Evolutionary conservation across 768 basidiomycete genomes (phyloP), one percentile per base, ranked within the genome.

Genomic region (Russula lepida): DNA sequence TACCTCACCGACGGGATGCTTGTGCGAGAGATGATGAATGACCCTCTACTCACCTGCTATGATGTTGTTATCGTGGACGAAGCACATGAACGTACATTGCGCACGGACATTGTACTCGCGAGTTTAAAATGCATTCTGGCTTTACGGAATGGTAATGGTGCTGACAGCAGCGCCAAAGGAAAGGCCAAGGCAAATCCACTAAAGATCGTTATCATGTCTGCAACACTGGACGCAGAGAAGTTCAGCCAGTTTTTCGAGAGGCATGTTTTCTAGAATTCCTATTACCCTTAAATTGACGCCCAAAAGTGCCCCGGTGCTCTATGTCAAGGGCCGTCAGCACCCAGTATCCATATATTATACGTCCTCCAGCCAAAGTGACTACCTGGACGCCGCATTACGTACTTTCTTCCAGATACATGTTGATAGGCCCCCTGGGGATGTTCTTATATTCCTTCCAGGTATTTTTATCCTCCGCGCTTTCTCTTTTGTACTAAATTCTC

Each of bases 1-100:
- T 99, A 93, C 70, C 80, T 97, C 73, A 98, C 95, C 58, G 97
- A 99, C 68, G 97, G 97, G 64, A 98, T 98, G 90, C 85, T 98
- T 66, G 87, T 95, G 46, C 84, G 94, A 46, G 97, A 99, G 78
- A 81, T 95, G 53, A 79, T 95, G 63, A 83, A 81, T 46, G 92
- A 95, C 70, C 78, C 83, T 17, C 71, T 87, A 33, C 77, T 98
- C 49, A 84, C 83, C 56, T 79, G 79, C 60, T 99, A 98, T 74
- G 88, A 89, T 69, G 83, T 94, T 32, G 79, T 99, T 55, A 79
- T 98, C 59, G 85, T 99, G 46, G 97, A 99, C 68, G 97, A 99
- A 72, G 97, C 97, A 0, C 97, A 99, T 73, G 97, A 99, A 71
- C 82, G 97, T 59, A 95, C 93, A 0, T 75, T 99, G 30, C 82